These are phyloP conservation scores for Scleroderma bovista DNA, from an alignment of 768 basidiomycete species.

Conservation along the genomic window DNA sequence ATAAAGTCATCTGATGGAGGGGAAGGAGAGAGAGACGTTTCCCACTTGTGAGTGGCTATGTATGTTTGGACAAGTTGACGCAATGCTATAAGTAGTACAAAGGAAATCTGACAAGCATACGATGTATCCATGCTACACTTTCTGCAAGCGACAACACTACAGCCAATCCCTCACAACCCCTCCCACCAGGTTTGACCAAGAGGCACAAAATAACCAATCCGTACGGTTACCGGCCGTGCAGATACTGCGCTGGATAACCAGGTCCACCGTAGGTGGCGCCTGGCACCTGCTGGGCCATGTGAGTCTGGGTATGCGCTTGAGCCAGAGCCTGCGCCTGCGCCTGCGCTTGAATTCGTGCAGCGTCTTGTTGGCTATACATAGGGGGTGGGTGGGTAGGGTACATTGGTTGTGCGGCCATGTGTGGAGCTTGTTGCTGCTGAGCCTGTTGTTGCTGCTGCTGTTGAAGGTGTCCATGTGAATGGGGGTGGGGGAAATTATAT, in stretches of 20 bases:
- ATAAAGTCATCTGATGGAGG: background rate
- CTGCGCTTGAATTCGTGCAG: constrained; percentile 34
- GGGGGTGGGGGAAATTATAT: constrained; percentile 65
- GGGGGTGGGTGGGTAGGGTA: constrained; percentile 30
- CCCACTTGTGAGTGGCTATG: background rate
- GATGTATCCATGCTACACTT: no score
- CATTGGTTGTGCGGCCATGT: constrained; percentile 13
- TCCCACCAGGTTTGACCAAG: no score
- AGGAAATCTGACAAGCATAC: background rate
- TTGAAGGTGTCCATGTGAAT: constrained; percentile 44
- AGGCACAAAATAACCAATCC: no score
- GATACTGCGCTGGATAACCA: constrained; percentile 28
- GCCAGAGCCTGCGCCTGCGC: constrained; percentile 36
- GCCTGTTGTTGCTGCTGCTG: constrained; percentile 39
- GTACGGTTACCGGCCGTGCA: constrained; percentile 24
- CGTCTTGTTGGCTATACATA: constrained; percentile 28
- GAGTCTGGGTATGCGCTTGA: constrained; percentile 30
- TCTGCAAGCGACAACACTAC: no score
- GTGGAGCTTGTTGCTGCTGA: constrained; percentile 9
- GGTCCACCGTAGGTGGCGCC: constrained; percentile 15
- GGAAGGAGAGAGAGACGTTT: constrained; percentile 3
- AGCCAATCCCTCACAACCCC: no score
- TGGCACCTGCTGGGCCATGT: constrained; percentile 24
- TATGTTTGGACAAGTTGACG: no score
- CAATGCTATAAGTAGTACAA: background rate